Evolutionary conservation across 176 grass and related monocot genomes (phyloP).

Genomic region (Puya raimondii): DNA sequence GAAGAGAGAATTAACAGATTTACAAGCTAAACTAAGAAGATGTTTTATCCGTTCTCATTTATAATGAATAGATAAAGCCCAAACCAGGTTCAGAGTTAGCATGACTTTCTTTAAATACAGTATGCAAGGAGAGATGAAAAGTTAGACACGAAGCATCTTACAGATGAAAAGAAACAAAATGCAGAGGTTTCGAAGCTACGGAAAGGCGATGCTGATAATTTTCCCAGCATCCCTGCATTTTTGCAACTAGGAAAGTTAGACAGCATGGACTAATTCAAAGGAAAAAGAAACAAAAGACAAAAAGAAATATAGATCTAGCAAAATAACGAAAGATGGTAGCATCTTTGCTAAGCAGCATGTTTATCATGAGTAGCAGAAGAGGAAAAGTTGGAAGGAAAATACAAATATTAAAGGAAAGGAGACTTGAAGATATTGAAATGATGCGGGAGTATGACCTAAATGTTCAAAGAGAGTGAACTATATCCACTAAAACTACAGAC

Average conservation of each 20-base stretch:
- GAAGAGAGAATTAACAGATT: no score
- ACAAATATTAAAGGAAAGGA: background rate
- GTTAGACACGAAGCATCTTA: constrained; percentile 25
- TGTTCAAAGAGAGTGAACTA: no score
- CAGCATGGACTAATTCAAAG: background rate
- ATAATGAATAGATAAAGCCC: no score
- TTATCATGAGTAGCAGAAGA: background rate
- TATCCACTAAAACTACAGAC: no score
- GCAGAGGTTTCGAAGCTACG: constrained; percentile 25
- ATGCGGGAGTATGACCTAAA: no score
- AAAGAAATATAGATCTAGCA: background rate
- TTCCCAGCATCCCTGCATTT: constrained; percentile 7
- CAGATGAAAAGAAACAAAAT: constrained; percentile 23
- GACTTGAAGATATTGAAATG: no score
- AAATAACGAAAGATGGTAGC: background rate
- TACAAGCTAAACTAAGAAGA: no score
- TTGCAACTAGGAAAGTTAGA: background rate
- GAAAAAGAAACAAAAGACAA: background rate
- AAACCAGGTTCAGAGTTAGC: background rate
- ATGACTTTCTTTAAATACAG: background rate
- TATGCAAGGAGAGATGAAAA: background rate
- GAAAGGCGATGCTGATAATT: constrained; percentile 19
- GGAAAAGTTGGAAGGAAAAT: background rate
- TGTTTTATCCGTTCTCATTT: no score
- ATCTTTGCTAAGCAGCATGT: background rate